Base-by-base conservation (phyloP, 2,329 filamentous ascomycete species). In the Furcasterigmium sp. region DNA sequence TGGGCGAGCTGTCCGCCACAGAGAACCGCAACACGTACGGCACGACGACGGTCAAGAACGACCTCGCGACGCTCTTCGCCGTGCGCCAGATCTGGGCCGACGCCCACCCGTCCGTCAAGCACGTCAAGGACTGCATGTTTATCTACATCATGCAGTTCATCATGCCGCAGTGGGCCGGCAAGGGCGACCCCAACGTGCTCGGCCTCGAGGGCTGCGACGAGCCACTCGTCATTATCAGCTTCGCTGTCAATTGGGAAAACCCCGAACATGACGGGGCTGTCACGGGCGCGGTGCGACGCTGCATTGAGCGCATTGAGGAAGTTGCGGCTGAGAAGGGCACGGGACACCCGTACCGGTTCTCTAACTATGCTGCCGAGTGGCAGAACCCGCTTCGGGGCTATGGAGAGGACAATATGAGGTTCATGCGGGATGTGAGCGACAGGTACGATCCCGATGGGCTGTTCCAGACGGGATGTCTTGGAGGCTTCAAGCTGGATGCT, bases 401-500 rank as follows among this genome's bases (percentile, higher is more conserved):
- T 15, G 59, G 61, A 1, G 37, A 42, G 5, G 46, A 46, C 7
- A 59, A 54, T 20, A 45, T 60, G 15, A 28, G 51, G 20, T 45
- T 52, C 17, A 51, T 64, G 35, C 52, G 50, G 23, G 43, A 50
- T 5, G 57, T 56, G 8, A 54, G 55, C 8, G 47, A 50, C 4
- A 50, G 48, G 13, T 62, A 59, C 18, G 60, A 62, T 14, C 56
- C 60, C 3, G 43, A 49, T 5, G 50, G 45, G 1, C 43, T 60
- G 2, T 62, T 63, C 37, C 59, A 58, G 44, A 56, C 46, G 20
- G 53, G 56, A 11, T 46, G 61, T 19, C 52, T 59, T 0, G 61
- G 60, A 11, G 61, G 61, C 5, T 63, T 59, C 44, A 64, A 64
- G 45, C 25, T 46, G 20, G 38, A 40, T 20, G n/a, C n/a, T n/a